A percentile compares a stretch with the other conserved stretches of the same genome.
Conservation (phyloP, 345 rosid species). For the Syzygium aqueum region DNA sequence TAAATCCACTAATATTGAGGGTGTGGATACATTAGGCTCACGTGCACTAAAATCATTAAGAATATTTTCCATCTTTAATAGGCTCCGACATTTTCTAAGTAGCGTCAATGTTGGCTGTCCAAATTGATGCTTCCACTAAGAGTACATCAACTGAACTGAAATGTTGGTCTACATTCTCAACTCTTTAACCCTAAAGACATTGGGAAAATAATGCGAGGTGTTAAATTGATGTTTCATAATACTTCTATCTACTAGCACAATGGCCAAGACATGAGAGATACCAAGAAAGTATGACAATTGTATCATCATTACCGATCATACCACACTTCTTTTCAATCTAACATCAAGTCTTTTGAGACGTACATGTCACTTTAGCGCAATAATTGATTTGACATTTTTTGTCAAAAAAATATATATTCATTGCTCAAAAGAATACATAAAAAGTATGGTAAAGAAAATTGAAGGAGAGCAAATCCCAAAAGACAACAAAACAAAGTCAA, state of each 20-base stretch:
- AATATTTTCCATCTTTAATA: background rate
- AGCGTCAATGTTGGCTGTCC: background rate
- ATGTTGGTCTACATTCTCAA: background rate
- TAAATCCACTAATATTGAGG: background rate
- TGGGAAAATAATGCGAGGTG: background rate
- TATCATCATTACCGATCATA: rapidly evolving
- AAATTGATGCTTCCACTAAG: background rate
- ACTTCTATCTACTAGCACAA: background rate
- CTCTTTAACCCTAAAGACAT: background rate
- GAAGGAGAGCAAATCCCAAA: too few relatives aligned
- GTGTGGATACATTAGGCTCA: background rate
- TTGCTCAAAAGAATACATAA: too few relatives aligned
- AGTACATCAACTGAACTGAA: rapidly evolving
- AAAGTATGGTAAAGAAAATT: too few relatives aligned
- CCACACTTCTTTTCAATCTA: rapidly evolving
- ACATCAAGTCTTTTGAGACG: background rate
- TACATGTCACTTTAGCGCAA: background rate
- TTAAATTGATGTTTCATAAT: background rate
- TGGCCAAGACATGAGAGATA: background rate
- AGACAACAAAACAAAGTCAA: too few relatives aligned
- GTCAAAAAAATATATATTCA: too few relatives aligned
- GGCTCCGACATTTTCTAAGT: background rate
- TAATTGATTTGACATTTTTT: background rate
- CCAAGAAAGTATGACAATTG: background rate
- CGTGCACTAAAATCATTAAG: background rate